Conservation (phyloP, 352 stramenopile species). For the Globisporangium acanthophoron region DNA sequence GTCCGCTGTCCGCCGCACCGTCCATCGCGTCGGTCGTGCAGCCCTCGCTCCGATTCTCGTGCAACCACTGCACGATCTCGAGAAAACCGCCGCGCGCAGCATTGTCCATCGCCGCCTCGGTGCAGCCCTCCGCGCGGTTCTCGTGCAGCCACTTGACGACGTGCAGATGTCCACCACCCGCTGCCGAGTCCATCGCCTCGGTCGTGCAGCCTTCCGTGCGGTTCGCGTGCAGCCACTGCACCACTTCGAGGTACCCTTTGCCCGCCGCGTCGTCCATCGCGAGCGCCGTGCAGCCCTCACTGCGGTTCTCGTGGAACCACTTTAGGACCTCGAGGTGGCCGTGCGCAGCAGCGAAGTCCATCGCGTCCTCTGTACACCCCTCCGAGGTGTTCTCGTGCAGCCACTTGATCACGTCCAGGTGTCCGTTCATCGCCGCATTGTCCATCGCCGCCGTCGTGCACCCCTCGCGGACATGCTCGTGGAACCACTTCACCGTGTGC, state of each 20-base stretch:
- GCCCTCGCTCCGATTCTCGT: conserved; percentile 10
- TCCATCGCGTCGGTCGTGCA: conserved; percentile 21
- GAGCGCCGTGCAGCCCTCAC: conserved; percentile 14
- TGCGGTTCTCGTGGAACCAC: conserved; percentile 17
- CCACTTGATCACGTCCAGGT: conserved; percentile 17
- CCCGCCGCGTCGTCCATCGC: conserved; percentile 18
- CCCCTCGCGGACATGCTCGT: conserved; percentile 11
- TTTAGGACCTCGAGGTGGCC: conserved; percentile 18
- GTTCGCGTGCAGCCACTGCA: conserved; percentile 14
- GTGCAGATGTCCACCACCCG: conserved; percentile 5
- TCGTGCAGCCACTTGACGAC: conserved; percentile 55
- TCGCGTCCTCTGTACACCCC: conserved; percentile 17
- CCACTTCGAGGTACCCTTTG: conserved; percentile 13
- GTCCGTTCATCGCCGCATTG: conserved; percentile 13
- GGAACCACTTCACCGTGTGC: conserved; percentile 15
- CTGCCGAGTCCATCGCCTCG: conserved; percentile 8
- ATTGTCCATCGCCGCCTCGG: conserved; percentile 16
- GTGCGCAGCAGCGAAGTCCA: conserved; percentile 19
- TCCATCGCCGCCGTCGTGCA: conserved; percentile 19
- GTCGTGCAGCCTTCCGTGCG: conserved; percentile 9
- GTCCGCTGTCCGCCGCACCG: conserved; percentile 14
- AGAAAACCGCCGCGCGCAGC: conserved; percentile 7
- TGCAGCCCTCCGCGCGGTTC: conserved; percentile 48
- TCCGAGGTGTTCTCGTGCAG: conserved; percentile 15
- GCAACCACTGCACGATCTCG: conserved; percentile 10